These are phyloP conservation scores for Globisporangium recalcitrans DNA, from an alignment of 352 stramenopile genomes.

Conservation along the genomic window DNA sequence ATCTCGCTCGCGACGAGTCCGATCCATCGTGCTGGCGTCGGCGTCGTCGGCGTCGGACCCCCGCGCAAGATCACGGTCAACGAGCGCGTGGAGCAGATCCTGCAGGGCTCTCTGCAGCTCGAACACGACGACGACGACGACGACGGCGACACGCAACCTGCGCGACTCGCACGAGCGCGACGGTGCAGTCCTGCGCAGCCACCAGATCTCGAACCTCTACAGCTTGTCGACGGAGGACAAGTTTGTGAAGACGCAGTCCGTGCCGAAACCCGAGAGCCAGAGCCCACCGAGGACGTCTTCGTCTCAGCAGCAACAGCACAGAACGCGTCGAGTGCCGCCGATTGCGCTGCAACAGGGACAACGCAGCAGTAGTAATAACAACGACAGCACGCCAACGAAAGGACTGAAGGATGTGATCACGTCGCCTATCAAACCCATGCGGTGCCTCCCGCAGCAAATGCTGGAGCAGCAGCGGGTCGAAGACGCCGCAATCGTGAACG, in stretches of 20 bases:
- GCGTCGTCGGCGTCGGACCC: background rate
- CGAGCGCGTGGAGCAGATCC: constrained; percentile 55
- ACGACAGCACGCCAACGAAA: background rate
- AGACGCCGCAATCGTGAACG: constrained; percentile 1
- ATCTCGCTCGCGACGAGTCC: constrained; percentile 12
- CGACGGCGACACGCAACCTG: constrained; percentile 23
- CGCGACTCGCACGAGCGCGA: constrained; percentile 25
- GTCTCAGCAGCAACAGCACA: constrained; percentile 4
- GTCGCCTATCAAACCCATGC: constrained; percentile 22
- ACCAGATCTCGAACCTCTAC: constrained; percentile 48
- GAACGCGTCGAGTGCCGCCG: constrained; percentile 7
- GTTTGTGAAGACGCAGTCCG: constrained; percentile 29
- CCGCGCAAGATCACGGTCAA: constrained; percentile 67
- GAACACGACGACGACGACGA: constrained; percentile 35
- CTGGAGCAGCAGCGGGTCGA: constrained; percentile 19
- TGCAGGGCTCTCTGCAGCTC: constrained; percentile 35
- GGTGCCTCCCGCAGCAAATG: constrained; percentile 29
- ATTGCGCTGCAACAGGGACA: background rate
- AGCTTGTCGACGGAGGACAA: constrained; percentile 36
- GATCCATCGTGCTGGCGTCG: background rate
- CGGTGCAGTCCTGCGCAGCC: constrained; percentile 26
- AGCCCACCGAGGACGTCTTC: background rate
- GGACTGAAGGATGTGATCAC: constrained; percentile 5
- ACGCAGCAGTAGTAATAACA: background rate
- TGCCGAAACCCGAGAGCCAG: constrained; percentile 13